Percentiles rank a stretch among this genome's conserved stretches.
phyloP scores from a whole-genome alignment of 441 rosid genomes.

The Pelargonium citronellum region DNA sequence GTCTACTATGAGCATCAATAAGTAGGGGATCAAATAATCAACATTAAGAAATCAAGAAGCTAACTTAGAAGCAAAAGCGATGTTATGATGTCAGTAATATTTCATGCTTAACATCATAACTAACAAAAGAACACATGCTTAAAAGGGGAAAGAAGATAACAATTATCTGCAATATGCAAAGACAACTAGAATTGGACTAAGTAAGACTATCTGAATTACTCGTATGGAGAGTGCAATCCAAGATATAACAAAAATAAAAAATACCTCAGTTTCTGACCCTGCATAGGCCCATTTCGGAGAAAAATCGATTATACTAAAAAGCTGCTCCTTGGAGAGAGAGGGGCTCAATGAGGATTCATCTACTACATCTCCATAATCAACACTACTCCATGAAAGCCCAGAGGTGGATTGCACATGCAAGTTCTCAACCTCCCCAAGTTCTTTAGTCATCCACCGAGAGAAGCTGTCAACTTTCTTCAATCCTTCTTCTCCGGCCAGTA shows the following conservation, averaged over 20 bases:
- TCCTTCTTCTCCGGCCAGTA: conserved; percentile 50
- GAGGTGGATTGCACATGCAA: conserved; percentile 45
- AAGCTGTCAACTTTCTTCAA: conserved; percentile 88
- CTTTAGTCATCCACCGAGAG: conserved; percentile 86
- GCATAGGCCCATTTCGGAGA: conserved; percentile 68
- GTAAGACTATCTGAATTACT: background rate
- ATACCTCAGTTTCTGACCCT: conserved; percentile 55
- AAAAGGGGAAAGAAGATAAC: background rate
- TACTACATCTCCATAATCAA: conserved; percentile 50
- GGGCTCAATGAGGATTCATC: conserved; percentile 48
- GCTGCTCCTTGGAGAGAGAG: conserved; percentile 69
- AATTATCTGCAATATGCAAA: background rate
- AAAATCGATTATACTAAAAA: conserved; percentile 66
- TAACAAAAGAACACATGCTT: background rate
- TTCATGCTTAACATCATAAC: conserved; percentile 10
- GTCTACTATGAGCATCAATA: background rate
- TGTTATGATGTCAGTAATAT: background rate
- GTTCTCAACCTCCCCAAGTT: conserved; percentile 77
- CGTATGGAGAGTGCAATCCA: conserved; percentile 16
- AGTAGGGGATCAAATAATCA: background rate
- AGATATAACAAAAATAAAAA: conserved; percentile 2
- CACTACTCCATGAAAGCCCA: conserved; percentile 55
- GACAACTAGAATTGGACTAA: background rate
- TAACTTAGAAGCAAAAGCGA: background rate
- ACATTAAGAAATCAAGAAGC: background rate